Conservation (phyloP, 1,284 basidiomycete species). For the Dichomitus squalens region DNA sequence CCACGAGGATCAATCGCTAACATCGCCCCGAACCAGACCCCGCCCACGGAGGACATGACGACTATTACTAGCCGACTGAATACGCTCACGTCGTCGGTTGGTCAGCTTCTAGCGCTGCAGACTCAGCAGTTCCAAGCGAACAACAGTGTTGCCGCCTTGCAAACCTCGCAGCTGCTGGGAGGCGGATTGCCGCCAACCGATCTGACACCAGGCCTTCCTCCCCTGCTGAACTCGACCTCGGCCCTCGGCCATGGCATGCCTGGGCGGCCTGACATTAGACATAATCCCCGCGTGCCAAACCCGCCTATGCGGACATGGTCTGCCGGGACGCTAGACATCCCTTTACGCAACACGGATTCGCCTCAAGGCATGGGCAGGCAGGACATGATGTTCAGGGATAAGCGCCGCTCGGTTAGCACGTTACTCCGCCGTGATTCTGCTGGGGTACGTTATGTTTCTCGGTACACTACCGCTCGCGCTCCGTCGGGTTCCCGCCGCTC, state of each 20-base stretch:
- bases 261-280: conserved; percentile 58
- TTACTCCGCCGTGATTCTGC: conserved; percentile 75
- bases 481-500: background rate
- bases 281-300: conserved; percentile 59
- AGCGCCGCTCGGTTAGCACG: conserved; percentile 73
- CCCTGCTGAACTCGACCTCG: conserved; percentile 41
- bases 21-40: conserved; percentile 68
- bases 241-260: conserved; percentile 60
- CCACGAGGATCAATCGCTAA: conserved; percentile 62
- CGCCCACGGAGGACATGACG: conserved; percentile 70
- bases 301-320: conserved; percentile 82
- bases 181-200: conserved; percentile 50
- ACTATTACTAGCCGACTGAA: conserved; percentile 80
- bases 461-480: background rate
- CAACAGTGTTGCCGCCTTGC: conserved; percentile 34
- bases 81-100: conserved; percentile 84
- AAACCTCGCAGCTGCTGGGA: conserved; percentile 41
- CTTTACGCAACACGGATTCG: conserved; percentile 49
- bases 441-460: conserved; percentile 51
- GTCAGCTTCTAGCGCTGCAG: conserved; percentile 78
- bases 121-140: conserved; percentile 64
- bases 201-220: conserved; percentile 44
- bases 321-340: conserved; percentile 73
- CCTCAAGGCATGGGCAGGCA: conserved; percentile 31
- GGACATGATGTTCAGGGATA: conserved; percentile 50